Percentiles rank a stretch among this genome's conserved stretches.
Evolutionary conservation across 2,329 filamentous ascomycete species (phyloP).

Genomic region (Tolypocladium album): DNA sequence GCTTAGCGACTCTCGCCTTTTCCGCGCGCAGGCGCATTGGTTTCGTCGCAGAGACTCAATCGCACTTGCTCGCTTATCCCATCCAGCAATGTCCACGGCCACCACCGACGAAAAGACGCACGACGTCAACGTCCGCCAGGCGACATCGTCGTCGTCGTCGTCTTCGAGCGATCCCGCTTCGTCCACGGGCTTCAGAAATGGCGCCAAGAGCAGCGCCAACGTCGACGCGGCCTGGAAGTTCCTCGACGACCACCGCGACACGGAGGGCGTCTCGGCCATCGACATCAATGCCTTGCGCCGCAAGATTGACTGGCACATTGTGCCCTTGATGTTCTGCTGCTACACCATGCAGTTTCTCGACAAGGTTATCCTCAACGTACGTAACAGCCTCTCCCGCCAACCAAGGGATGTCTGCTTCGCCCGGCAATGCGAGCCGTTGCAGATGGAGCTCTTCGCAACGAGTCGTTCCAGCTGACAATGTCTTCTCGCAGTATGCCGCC

Average conservation of each 20-base stretch:
- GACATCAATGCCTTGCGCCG: constrained; percentile 36
- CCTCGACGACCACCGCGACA: constrained; percentile 29
- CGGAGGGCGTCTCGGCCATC: constrained; percentile 19
- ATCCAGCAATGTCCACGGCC: constrained; percentile 11
- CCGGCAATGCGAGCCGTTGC: not conserved
- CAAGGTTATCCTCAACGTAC: constrained; percentile 52
- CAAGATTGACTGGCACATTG: constrained; percentile 47
- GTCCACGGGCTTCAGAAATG: not conserved
- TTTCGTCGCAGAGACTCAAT: not conserved
- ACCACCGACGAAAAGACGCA: constrained; percentile 12
- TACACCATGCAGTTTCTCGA: constrained; percentile 56
- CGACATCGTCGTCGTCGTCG: constrained; percentile 7
- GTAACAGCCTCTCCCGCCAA: constrained; percentile 9
- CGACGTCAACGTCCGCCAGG: constrained; percentile 7
- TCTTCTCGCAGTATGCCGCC: constrained; percentile 41
- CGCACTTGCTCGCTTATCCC: not conserved
- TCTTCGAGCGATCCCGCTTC: constrained; percentile 7
- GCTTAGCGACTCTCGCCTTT: not conserved
- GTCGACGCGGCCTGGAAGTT: constrained; percentile 37
- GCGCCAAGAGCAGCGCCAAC: constrained; percentile 6
- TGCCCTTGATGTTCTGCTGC: constrained; percentile 50
- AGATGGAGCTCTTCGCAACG: not conserved
- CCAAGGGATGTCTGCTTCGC: not conserved
- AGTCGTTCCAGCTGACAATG: not conserved
- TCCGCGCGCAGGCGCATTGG: not conserved